A percentile compares a stretch with the other conserved stretches of the same genome.
phyloP scores from a whole-genome alignment of 148 eudicot genomes.

The Bassia scoparia region DNA sequence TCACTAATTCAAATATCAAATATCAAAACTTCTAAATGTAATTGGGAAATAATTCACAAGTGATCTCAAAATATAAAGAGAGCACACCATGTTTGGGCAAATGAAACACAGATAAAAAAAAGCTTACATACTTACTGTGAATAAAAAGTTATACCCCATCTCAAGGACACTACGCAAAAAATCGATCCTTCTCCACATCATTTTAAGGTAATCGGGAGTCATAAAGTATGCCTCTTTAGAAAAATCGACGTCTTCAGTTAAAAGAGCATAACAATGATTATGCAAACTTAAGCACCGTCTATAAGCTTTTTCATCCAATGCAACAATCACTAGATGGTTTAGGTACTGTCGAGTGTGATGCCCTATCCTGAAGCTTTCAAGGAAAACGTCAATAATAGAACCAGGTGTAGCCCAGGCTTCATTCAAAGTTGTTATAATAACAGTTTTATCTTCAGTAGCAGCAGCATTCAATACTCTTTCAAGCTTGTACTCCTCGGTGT shows the following conservation, averaged over 20 bases:
- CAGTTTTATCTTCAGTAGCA: slow-evolving; percentile 48
- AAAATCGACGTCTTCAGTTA: slow-evolving; percentile 48
- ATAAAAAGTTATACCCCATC: slow-evolving; percentile 55
- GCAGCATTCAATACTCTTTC: slow-evolving; percentile 48
- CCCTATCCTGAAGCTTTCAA: slow-evolving; percentile 57
- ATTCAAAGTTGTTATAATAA: slow-evolving; percentile 49
- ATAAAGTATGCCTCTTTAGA: slow-evolving; percentile 54
- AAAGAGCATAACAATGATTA: slow-evolving; percentile 44
- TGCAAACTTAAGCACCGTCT: slow-evolving; percentile 42
- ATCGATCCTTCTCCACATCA: slow-evolving; percentile 68
- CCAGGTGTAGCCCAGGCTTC: slow-evolving; percentile 55
- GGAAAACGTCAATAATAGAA: slow-evolving; percentile 49
- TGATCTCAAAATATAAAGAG: background rate
- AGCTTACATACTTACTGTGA: slow-evolving; percentile 47
- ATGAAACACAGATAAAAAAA: background rate
- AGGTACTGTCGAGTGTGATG: slow-evolving; percentile 39
- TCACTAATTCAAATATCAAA: background rate
- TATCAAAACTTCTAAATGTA: background rate
- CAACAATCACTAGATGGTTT: slow-evolving; percentile 51
- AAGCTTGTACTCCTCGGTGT: slow-evolving; percentile 41
- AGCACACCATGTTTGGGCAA: background rate
- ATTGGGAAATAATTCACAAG: background rate
- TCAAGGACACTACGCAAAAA: slow-evolving; percentile 52
- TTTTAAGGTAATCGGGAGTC: slow-evolving; percentile 50
- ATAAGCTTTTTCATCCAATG: slow-evolving; percentile 54